A percentile compares a stretch with the other conserved stretches of the same genome.
These are phyloP conservation scores for Colletotrichum falcatum DNA, from an alignment of 2,329 filamentous ascomycete species.

Conservation along the genomic window DNA sequence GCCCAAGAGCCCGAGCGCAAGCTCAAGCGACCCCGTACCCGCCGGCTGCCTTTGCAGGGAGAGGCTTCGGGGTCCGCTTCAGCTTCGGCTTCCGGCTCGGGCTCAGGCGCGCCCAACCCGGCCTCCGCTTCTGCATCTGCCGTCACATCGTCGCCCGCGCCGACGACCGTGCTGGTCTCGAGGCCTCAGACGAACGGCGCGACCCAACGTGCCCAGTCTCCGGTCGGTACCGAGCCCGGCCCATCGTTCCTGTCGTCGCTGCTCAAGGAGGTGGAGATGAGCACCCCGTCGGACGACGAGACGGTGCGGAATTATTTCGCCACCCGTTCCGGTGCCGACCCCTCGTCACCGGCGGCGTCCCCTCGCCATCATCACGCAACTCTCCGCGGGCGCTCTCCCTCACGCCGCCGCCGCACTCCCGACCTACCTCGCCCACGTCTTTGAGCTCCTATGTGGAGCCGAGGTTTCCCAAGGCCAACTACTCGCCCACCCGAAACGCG, in stretches of 20 bases:
- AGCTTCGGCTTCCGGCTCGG: constrained; percentile 10
- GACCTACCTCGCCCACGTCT: constrained; percentile 74
- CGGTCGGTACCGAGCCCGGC: constrained; percentile 55
- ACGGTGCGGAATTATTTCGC: constrained; percentile 55
- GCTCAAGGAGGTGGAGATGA: constrained; percentile 86
- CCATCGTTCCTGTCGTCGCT: constrained; percentile 90
- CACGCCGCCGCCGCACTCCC: constrained; percentile 76
- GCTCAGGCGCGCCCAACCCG: constrained; percentile 13
- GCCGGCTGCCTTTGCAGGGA: constrained; percentile 67
- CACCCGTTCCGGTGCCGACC: constrained; percentile 46
- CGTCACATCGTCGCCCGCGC: constrained; percentile 43
- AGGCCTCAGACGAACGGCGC: constrained; percentile 37
- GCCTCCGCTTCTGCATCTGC: constrained; percentile 30
- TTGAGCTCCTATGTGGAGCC: constrained; percentile 80
- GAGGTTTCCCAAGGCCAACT: constrained; percentile 79
- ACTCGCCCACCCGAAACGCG: constrained; percentile 68
- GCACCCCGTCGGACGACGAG: constrained; percentile 69
- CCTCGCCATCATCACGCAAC: constrained; percentile 71
- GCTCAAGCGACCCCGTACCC: constrained; percentile 87
- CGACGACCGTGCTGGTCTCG: constrained; percentile 41
- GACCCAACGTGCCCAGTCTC: constrained; percentile 20
- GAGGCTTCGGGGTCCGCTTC: constrained; percentile 59
- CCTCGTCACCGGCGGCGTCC: constrained; percentile 75
- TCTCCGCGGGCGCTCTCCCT: constrained; percentile 75
- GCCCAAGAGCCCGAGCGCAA: constrained; percentile 80